Percentiles rank a stretch among this genome's conserved stretches.
These are phyloP conservation scores for Penicillium sp. DNA, from an alignment of 2,329 filamentous ascomycete genomes.

Conservation along the genomic window DNA sequence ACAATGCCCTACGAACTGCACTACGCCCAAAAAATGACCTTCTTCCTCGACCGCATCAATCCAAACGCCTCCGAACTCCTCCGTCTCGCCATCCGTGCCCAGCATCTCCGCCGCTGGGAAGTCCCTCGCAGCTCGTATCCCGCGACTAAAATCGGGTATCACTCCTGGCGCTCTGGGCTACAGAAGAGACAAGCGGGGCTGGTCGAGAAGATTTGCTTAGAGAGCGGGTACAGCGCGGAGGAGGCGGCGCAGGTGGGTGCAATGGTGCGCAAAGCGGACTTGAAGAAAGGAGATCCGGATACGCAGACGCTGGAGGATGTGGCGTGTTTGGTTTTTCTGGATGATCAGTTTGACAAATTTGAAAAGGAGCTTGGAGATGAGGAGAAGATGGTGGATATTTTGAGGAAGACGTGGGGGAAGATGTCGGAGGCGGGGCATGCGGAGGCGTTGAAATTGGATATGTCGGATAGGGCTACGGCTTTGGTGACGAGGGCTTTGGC, in stretches of 20 bases:
- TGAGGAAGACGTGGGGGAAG: constrained; percentile 73
- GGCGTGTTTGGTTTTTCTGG: constrained; percentile 81
- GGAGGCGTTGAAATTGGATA: constrained; percentile 64
- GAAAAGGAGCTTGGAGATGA: constrained; percentile 67
- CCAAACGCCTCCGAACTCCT: constrained; percentile 65
- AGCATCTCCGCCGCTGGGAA: constrained; percentile 85
- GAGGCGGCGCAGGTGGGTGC: constrained; percentile 63
- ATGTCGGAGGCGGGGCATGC: constrained; percentile 64
- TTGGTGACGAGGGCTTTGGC: constrained; percentile 64
- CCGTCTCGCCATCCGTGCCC: constrained; percentile 74
- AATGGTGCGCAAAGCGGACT: constrained; percentile 75
- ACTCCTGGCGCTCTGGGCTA: constrained; percentile 73
- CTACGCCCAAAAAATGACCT: constrained; percentile 77
- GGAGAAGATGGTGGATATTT: constrained; percentile 69
- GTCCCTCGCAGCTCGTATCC: constrained; percentile 71
- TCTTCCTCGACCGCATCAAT: constrained; percentile 62
- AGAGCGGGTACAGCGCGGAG: constrained; percentile 50
- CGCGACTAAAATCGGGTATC: constrained; percentile 71
- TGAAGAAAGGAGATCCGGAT: constrained; percentile 52
- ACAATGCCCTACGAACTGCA: constrained; percentile 72
- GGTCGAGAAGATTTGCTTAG: constrained; percentile 52
- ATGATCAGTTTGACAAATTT: constrained; percentile 82
- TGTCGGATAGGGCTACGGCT: constrained; percentile 61
- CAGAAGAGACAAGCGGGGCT: constrained; percentile 70
- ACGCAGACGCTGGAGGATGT: constrained; percentile 79